Base-by-base conservation (phyloP, 2,329 filamentous ascomycete genomes). In the Fusarium napiforme region DNA sequence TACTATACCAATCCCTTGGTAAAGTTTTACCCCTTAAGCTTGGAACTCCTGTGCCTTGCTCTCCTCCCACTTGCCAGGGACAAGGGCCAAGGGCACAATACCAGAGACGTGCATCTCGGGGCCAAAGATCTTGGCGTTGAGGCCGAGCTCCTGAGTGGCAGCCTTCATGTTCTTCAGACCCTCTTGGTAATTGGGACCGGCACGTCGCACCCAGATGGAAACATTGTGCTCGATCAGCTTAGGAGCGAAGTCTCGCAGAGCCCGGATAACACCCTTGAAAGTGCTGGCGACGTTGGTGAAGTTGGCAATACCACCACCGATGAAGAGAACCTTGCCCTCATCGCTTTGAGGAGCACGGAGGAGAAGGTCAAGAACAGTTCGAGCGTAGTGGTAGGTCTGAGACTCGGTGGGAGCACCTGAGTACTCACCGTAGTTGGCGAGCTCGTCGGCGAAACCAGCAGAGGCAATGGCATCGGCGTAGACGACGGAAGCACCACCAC, bases 361-460 rank as follows among this genome's bases (percentile, higher is more conserved):
- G 94, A 99, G 97, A 75, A 99, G 91, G 84, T 99, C 96, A 73
- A 99, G 89, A 74, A 99, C 94, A 36, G 96, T 99, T 81, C 93
- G 93, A 81, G 96, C 95, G 86, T 99, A 99, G 91, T 98, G 95
- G 92, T 94, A 99, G 71, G 96, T 98, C 87, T 99, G 96, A 50
- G 95, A 97, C 91, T 99, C 96, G 70, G 95, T 98, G 77, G 96
- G 96, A 75, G 96, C 96, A 87, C 96, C 96, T 75, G 96, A 98
- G 92, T 99, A 99, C 87, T 99, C 96, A 84, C 96, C 96, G 83
- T 99, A 99, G 92, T 99, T 99, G 87, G 96, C 96, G 61, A 99
- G 91, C 85, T 99, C 95, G 79, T 94, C 92, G 74, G 97, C 95
- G 83, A 97, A 98, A 75, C 96, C 96, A 81, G 94, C 91, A 71